A percentile compares a stretch with the other conserved stretches of the same genome.
These are phyloP conservation scores for Acacia acuminata DNA, from an alignment of 306 rosid genomes.

Conservation along the genomic window DNA sequence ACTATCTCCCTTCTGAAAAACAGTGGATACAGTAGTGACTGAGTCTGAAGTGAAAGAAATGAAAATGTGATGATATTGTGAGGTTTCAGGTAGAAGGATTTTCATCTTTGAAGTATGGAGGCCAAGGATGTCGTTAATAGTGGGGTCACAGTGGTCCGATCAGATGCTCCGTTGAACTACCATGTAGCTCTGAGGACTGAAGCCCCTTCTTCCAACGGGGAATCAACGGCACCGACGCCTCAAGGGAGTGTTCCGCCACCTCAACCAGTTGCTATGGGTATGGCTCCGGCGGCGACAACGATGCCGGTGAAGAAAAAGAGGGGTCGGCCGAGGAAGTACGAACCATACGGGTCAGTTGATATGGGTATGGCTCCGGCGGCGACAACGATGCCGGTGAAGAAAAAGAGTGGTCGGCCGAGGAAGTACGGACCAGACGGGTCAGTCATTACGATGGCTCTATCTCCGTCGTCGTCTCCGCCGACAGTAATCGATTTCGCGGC, in stretches of 20 bases:
- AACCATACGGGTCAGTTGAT: slow-evolving; percentile 69
- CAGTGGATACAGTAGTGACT: neutral
- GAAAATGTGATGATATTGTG: slow-evolving; percentile 40
- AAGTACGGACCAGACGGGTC: slow-evolving; percentile 89
- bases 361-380: slow-evolving; percentile 6
- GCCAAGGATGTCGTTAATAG: slow-evolving; percentile 72
- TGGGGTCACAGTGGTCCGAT: slow-evolving; percentile 95
- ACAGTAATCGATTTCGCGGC: slow-evolving; percentile 91
- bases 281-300: slow-evolving; percentile 1
- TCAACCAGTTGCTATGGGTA: slow-evolving; percentile 23
- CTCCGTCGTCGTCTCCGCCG: slow-evolving; percentile 85
- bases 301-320: slow-evolving; percentile 82
- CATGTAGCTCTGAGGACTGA: slow-evolving; percentile 89
- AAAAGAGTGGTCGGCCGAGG: slow-evolving; percentile 95
- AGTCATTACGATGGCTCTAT: slow-evolving; percentile 55
- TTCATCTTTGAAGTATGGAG: slow-evolving; percentile 59
- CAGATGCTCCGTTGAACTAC: slow-evolving; percentile 94
- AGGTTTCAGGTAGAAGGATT: slow-evolving; percentile 35
- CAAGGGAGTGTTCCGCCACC: slow-evolving; percentile 31
- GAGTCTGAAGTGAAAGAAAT: slow-evolving; percentile 32
- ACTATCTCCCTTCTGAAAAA: slow-evolving; percentile 8
- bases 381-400: slow-evolving; percentile 53
- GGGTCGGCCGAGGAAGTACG: slow-evolving; percentile 94
- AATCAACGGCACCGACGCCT: slow-evolving; percentile 49
- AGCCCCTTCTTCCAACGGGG: slow-evolving; percentile 45